phyloP scores from a whole-genome alignment of 768 basidiomycete genomes.

The Tricholoma furcatifolium region DNA sequence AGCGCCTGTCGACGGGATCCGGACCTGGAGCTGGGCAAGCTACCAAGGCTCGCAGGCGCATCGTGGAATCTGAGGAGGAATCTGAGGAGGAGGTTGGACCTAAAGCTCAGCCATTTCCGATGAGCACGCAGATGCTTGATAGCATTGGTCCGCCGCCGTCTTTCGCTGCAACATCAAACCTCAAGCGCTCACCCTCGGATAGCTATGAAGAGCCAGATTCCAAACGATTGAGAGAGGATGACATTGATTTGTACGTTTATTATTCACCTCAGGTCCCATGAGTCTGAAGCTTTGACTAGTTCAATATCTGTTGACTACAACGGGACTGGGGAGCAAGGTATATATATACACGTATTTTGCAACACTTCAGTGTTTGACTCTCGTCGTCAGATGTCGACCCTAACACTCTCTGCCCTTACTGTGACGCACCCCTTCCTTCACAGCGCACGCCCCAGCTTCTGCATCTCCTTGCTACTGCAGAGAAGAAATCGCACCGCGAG shows the following conservation, averaged over 20 bases:
- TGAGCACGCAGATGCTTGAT: conserved; percentile 45
- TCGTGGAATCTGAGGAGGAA: too few species aligned
- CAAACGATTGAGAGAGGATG: conserved; percentile 32
- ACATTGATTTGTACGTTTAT: conserved; percentile 13
- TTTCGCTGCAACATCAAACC: conserved; percentile 13
- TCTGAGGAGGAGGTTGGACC: neutral
- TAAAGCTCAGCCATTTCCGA: conserved; percentile 40
- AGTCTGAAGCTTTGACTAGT: neutral
- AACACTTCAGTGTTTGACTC: neutral
- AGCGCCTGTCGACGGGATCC: neutral
- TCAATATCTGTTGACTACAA: conserved; percentile 1
- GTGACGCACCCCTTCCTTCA: conserved; percentile 67
- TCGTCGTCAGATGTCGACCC: conserved; percentile 54
- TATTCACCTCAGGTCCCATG: too few species aligned
- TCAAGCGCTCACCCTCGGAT: conserved; percentile 27
- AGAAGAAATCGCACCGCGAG: conserved; percentile 54
- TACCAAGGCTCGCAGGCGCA: too few species aligned
- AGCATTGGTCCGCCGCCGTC: conserved; percentile 27
- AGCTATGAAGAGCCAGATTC: conserved; percentile 25
- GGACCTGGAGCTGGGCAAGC: too few species aligned
- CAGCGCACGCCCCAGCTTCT: conserved; percentile 58
- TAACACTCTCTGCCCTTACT: conserved; percentile 74
- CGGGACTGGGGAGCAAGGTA: conserved; percentile 35
- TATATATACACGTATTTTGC: conserved; percentile 26
- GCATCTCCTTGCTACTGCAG: conserved; percentile 51